phyloP scores from a whole-genome alignment of 1,284 basidiomycete genomes.

The Trametes versicolor region DNA sequence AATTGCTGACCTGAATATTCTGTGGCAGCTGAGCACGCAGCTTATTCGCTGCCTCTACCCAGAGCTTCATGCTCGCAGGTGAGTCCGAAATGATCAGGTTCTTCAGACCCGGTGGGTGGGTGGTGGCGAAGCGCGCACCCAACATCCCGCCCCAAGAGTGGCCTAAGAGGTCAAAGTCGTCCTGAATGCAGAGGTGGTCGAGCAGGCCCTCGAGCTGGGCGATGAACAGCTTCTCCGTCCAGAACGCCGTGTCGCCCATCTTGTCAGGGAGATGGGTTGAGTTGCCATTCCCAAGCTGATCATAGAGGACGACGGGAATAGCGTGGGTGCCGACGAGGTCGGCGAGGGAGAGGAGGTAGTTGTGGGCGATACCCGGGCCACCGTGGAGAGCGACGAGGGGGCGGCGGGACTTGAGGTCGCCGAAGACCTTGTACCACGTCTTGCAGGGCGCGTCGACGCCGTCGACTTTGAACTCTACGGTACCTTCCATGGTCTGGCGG shows the following conservation, averaged over 20 bases:
- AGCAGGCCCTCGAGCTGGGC: constrained; percentile 59
- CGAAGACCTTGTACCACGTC: constrained; percentile 44
- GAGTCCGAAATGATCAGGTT: constrained; percentile 51
- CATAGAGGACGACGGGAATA: constrained; percentile 59
- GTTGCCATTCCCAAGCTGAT: constrained; percentile 57
- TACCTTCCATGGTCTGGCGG: constrained; percentile 24
- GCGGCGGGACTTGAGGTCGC: constrained; percentile 39
- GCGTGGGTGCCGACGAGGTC: constrained; percentile 41
- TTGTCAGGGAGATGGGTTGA: constrained; percentile 55
- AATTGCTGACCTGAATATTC: neutral
- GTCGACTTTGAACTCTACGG: constrained; percentile 26
- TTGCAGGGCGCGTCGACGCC: constrained; percentile 32
- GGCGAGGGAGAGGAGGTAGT: constrained; percentile 52
- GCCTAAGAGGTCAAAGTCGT: constrained; percentile 53
- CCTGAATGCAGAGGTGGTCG: constrained; percentile 48
- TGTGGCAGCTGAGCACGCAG: constrained; percentile 27
- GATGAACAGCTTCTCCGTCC: constrained; percentile 58
- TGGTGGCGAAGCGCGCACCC: constrained; percentile 44
- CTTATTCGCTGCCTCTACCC: constrained; percentile 44
- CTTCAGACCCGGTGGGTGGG: constrained; percentile 50
- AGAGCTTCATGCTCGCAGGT: constrained; percentile 44
- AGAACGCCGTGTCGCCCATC: constrained; percentile 47
- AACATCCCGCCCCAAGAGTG: constrained; percentile 66
- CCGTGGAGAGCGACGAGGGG: constrained; percentile 55
- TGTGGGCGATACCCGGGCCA: constrained; percentile 54